Conservation (phyloP, 2,329 filamentous ascomycete species). For the Hymenoscyphus linearis region DNA sequence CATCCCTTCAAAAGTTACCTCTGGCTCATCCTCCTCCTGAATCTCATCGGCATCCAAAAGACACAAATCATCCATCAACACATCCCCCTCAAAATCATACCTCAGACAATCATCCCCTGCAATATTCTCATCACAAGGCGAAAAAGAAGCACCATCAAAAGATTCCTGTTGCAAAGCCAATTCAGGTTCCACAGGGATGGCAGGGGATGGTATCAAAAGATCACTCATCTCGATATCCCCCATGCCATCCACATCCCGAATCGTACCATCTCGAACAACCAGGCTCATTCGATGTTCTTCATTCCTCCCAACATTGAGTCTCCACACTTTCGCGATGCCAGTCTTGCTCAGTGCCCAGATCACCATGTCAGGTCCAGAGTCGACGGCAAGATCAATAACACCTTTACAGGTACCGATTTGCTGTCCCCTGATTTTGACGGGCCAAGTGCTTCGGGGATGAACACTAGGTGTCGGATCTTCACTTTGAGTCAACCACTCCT, state of each 20-base stretch:
- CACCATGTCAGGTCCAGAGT: constrained; percentile 39
- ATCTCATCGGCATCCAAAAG: neutral
- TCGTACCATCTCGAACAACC: constrained; percentile 29
- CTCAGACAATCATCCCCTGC: neutral
- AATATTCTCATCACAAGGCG: too few relatives aligned
- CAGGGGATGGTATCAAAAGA: constrained; percentile 19
- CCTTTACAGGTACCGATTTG: constrained; percentile 41
- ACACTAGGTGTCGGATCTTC: constrained; percentile 16
- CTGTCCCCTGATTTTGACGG: constrained; percentile 44
- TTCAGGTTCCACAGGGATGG: neutral
- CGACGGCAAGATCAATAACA: constrained; percentile 46
- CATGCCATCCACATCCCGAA: constrained; percentile 19
- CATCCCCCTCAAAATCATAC: constrained; percentile 8
- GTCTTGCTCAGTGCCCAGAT: constrained; percentile 47
- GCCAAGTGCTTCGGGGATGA: constrained; percentile 37
- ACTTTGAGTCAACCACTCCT: constrained; percentile 33
- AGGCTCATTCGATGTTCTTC: constrained; percentile 9
- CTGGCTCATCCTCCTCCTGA: constrained; percentile 3
- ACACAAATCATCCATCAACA: constrained; percentile 24
- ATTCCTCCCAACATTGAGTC: constrained; percentile 34
- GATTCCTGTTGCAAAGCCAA: constrained; percentile 10
- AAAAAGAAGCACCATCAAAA: constrained; percentile 21
- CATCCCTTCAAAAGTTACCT: constrained; percentile 10
- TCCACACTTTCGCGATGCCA: constrained; percentile 42
- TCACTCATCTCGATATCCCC: constrained; percentile 21